Evolutionary conservation across 768 basidiomycete species (phyloP).

Genomic region (Panaeolus papilionaceus): DNA sequence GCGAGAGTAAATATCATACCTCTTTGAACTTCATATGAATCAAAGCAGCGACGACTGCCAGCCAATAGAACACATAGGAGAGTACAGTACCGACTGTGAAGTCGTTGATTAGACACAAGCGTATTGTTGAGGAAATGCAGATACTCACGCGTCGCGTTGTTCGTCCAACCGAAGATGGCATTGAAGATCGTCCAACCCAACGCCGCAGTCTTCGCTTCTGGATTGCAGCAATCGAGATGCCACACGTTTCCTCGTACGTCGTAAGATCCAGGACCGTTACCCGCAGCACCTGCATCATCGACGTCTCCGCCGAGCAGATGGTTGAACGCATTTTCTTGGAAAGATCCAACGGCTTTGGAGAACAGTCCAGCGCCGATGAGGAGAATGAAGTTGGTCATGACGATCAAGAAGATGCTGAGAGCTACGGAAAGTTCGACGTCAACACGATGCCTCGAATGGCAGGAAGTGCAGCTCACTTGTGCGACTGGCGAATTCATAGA

Average conservation of each 20-base stretch:
- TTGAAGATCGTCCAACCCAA: constrained; percentile 84
- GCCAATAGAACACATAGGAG: constrained; percentile 93
- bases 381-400: constrained; percentile 91
- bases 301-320: constrained; percentile 73
- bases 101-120: too few species aligned
- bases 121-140: not conserved
- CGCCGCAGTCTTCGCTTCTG: constrained; percentile 54
- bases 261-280: constrained; percentile 86
- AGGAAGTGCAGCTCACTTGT: constrained; percentile 51
- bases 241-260: constrained; percentile 84
- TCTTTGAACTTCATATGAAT: constrained; percentile 70
- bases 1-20: constrained; percentile 35
- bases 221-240: constrained; percentile 85
- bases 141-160: constrained; percentile 71
- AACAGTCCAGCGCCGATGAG: constrained; percentile 96
- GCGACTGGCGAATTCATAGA: constrained; percentile 82
- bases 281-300: constrained; percentile 57
- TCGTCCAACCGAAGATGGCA: constrained; percentile 89
- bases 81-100: constrained; percentile 73
- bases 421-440: constrained; percentile 45
- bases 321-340: constrained; percentile 74
- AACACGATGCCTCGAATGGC: not conserved
- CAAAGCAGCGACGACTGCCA: constrained; percentile 75
- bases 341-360: constrained; percentile 75
- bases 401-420: constrained; percentile 85